phyloP scores from a whole-genome alignment of 345 rosid species.

The Raphanus raphanistrum region DNA sequence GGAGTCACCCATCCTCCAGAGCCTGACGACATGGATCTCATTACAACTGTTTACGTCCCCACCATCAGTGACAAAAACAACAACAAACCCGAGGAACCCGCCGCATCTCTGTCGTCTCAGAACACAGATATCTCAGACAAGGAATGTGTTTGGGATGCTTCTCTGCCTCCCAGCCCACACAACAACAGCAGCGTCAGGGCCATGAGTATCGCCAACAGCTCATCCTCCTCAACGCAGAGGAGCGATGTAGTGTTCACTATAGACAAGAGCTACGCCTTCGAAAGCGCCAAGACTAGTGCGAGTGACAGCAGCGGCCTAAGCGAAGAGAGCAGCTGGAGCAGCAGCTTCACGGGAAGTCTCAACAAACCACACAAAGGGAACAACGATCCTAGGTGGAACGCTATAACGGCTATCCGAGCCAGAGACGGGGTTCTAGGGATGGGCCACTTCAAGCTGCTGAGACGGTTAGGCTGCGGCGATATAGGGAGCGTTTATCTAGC shows the following conservation, averaged over 20 bases:
- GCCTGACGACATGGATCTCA: slow-evolving; percentile 82
- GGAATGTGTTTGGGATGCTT: slow-evolving; percentile 97
- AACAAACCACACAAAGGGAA: slow-evolving; percentile 98
- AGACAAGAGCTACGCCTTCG: slow-evolving; percentile 62
- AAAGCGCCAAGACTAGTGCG: slow-evolving; percentile 78
- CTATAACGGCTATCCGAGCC: slow-evolving; percentile 77
- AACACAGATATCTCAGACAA: slow-evolving; percentile 73
- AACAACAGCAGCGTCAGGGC: slow-evolving; percentile 73
- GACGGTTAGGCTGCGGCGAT: slow-evolving; percentile 96
- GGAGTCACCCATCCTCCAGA: slow-evolving; percentile 97
- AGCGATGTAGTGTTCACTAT: slow-evolving; percentile 78
- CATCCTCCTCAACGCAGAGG: slow-evolving; percentile 49
- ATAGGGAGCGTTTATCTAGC: slow-evolving; percentile 98
- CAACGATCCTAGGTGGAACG: slow-evolving; percentile 97
- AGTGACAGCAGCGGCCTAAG: slow-evolving; percentile 88
- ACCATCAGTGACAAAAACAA: slow-evolving; percentile 61
- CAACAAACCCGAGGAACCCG: slow-evolving; percentile 53
- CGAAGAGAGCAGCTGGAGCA: slow-evolving; percentile 96
- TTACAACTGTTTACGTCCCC: slow-evolving; percentile 68
- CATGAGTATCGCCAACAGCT: slow-evolving; percentile 84
- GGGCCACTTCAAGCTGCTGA: slow-evolving; percentile 91
- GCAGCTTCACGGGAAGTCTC: slow-evolving; percentile 61
- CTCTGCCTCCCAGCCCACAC: slow-evolving; percentile 92
- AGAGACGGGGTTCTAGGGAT: slow-evolving; percentile 91
- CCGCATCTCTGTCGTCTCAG: slow-evolving; percentile 54